Conservation (phyloP, 1,139 yeast species). For the Zygosaccharomyces sapae region DNA sequence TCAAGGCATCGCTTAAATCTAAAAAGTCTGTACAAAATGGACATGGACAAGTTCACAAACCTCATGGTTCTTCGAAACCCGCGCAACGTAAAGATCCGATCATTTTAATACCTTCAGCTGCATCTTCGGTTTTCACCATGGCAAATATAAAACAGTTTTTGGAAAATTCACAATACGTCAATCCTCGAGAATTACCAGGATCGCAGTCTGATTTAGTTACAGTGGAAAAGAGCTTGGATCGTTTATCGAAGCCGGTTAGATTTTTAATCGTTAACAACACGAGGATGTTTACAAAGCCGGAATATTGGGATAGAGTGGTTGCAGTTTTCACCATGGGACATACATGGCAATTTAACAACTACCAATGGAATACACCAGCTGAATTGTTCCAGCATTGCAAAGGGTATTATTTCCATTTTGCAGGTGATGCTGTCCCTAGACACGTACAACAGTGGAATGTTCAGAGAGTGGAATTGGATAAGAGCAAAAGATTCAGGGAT, state of each 20-base stretch:
- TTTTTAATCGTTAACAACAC: constrained; percentile 73
- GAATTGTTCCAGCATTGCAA: constrained; percentile 74
- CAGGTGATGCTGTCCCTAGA: constrained; percentile 75
- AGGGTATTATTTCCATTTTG: constrained; percentile 75
- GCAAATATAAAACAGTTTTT: constrained; percentile 77
- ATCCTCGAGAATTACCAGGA: constrained; percentile 43
- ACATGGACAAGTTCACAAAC: constrained; percentile 25
- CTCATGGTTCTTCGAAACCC: constrained; percentile 13
- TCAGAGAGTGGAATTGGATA: constrained; percentile 67
- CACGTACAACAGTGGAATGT: constrained; percentile 86
- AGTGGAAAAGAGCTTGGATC: constrained; percentile 34
- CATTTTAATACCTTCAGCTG: constrained; percentile 87
- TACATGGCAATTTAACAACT: constrained; percentile 90
- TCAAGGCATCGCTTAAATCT: constrained; percentile 40
- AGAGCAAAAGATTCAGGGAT: constrained; percentile 82
- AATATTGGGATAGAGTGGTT: constrained; percentile 94
- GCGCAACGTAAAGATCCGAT: constrained; percentile 68
- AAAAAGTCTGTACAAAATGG: constrained; percentile 34
- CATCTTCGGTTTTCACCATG: constrained; percentile 81
- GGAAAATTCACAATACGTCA: constrained; percentile 68
- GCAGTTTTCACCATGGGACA: constrained; percentile 97
- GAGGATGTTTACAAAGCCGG: constrained; percentile 86
- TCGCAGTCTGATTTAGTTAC: constrained; percentile 29
- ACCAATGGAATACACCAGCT: constrained; percentile 79
- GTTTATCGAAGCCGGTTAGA: constrained; percentile 32